These are phyloP conservation scores for Saturnispora diversa DNA, from an alignment of 805 yeast species.

Conservation along the genomic window DNA sequence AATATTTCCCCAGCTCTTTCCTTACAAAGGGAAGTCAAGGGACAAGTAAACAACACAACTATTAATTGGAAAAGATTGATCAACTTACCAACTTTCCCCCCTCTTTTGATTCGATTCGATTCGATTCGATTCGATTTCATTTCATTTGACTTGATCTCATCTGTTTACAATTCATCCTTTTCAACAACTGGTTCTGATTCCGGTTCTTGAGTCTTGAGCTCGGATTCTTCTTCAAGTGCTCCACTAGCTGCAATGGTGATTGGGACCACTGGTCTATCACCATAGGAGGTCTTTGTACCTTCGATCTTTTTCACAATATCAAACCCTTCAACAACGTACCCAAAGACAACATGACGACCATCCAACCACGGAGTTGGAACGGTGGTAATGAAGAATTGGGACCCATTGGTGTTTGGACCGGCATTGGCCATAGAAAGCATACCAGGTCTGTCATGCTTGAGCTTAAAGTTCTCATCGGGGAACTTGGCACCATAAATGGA, in stretches of 20 bases:
- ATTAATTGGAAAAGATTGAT: too few species aligned
- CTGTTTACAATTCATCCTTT: constrained; percentile 31
- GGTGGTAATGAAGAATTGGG: constrained; percentile 93
- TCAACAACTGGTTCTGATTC: constrained; percentile 21
- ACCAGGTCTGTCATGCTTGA: constrained; percentile 65
- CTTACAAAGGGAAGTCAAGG: too few species aligned
- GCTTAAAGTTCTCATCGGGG: constrained; percentile 57
- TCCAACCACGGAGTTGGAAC: constrained; percentile 88
- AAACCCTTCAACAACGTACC: constrained; percentile 83
- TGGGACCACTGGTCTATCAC: constrained; percentile 64
- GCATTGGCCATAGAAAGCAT: constrained; percentile 74
- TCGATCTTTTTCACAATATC: constrained; percentile 76
- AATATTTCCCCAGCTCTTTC: too few species aligned
- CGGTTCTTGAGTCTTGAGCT: too few species aligned
- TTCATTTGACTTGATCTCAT: too few species aligned
- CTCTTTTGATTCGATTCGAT: too few species aligned
- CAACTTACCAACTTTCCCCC: too few species aligned
- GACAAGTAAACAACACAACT: too few species aligned
- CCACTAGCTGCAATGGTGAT: constrained; percentile 67
- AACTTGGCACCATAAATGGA: constrained; percentile 64
- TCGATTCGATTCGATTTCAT: too few species aligned
- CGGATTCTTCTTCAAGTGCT: constrained; percentile 39
- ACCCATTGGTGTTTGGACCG: constrained; percentile 77
- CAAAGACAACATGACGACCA: constrained; percentile 93
- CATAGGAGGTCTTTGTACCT: constrained; percentile 54